Evolutionary conservation across 148 eudicot species (phyloP), one percentile per base, ranked within the genome.

Genomic region (Rhododendron vialii): DNA sequence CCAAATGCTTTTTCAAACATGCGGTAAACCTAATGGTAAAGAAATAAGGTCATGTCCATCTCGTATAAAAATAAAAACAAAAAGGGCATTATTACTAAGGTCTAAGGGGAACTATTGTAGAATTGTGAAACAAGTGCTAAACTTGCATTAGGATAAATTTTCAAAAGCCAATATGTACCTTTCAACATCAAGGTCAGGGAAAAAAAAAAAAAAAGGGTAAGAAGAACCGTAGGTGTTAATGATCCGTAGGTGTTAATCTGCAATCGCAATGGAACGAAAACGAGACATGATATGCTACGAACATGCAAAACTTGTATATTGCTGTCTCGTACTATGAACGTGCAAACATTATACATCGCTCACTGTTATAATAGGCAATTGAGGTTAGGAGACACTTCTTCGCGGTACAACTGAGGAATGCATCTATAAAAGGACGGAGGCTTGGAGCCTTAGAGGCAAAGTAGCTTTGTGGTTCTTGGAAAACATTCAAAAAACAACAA

Each of bases 381-480:
- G 69, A 5, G 50, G 50, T 47, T 47, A 47, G 50, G 50, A 61
- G 28, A 61, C 69, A 61, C 69, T 24, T 61, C 26, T 61, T 0
- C 28, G 7, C 24, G 33, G 28, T 78, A 45, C 48, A 9, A n/a
- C 55, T 10, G 1, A 26, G 33, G 55, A 55, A 51, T 51, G 36
- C 63, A 51, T 80, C 61, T 80, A 80, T 80, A 80, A 50, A 30
- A 51, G 15, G 82, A 51, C n/a, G 10, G 57, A 78, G 81, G 80
- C 57, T 78, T 7, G 15, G 41, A 30, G 82, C 63, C 35, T 6
- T 5, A 57, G 82, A 79, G 57, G 50, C 26, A 50, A n/a, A 45
- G 33, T 7, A 24, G 55, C 30, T 13, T 11, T 30, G 75, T 13
- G 36, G 74, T 61, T 45, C 22, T 28, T 15, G 63, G 41, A 17